Conservation (phyloP, 352 stramenopile species). For the Globisporangium okanoganense region DNA sequence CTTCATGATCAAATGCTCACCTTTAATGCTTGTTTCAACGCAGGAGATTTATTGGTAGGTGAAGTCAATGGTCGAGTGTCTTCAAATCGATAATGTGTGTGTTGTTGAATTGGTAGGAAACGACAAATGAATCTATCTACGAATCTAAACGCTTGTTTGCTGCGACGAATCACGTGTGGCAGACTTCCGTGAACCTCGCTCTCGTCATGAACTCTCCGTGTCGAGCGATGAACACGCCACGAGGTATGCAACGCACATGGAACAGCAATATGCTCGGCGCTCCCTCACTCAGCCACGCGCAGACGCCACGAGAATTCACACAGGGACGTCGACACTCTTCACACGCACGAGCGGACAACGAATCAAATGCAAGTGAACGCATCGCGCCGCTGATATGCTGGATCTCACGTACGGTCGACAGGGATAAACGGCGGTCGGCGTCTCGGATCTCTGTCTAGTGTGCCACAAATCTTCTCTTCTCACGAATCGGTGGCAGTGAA, state of each 20-base stretch:
- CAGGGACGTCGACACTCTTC: background rate
- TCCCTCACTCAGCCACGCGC: background rate
- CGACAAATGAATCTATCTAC: slow-evolving; percentile 6
- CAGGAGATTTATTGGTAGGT: no score
- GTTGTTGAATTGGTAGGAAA: background rate
- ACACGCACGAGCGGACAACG: background rate
- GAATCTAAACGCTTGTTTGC: background rate
- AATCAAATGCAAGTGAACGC: background rate
- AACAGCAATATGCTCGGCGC: background rate
- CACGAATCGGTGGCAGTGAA: background rate
- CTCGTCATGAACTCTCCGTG: background rate
- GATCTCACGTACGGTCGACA: background rate
- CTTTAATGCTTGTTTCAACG: background rate
- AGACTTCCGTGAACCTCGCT: background rate
- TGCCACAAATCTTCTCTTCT: background rate
- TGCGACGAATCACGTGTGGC: background rate
- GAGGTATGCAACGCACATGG: background rate
- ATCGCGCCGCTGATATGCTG: background rate
- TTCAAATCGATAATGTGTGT: background rate
- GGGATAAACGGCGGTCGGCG: background rate
- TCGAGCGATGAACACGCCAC: background rate
- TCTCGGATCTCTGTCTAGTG: background rate
- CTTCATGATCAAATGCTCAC: no score
- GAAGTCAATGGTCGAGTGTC: background rate
- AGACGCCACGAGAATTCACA: background rate